A percentile compares a stretch with the other conserved stretches of the same genome.
Conservation (phyloP, 2,329 filamentous ascomycete species). For the Rhinocladiella mackenziei region DNA sequence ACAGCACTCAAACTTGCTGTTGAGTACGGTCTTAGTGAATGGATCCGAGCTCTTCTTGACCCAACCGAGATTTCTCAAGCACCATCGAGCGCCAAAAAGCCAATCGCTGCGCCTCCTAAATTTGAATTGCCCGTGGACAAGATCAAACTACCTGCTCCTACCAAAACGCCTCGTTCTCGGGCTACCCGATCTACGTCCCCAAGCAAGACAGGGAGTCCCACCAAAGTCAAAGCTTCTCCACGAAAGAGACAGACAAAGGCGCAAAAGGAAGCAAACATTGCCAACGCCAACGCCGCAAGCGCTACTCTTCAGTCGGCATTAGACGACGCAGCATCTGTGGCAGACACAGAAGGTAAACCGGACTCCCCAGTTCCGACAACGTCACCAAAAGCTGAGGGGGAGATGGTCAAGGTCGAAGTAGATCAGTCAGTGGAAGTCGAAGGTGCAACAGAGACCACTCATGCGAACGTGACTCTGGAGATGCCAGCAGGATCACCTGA, state of each 20-base stretch:
- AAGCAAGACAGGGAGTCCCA: constrained; percentile 38
- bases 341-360: constrained; percentile 28
- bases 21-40: constrained; percentile 79
- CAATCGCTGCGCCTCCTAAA: constrained; percentile 75
- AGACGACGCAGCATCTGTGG: constrained; percentile 40
- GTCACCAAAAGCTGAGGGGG: constrained; percentile 31
- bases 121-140: constrained; percentile 58
- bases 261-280: constrained; percentile 47
- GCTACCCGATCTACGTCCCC: constrained; percentile 59
- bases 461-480: constrained; percentile 71
- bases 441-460: constrained; percentile 62
- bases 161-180: constrained; percentile 39
- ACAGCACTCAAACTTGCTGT: constrained; percentile 76
- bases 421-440: constrained; percentile 68
- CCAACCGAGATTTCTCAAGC: constrained; percentile 70
- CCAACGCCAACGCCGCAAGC: constrained; percentile 47
- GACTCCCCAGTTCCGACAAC: constrained; percentile 12
- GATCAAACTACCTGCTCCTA: constrained; percentile 30
- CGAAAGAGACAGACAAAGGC: constrained; percentile 50
- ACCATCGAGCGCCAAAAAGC: constrained; percentile 66
- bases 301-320: constrained; percentile 47
- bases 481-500: constrained; percentile 64
- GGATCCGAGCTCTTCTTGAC: constrained; percentile 91
- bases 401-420: constrained; percentile 65
- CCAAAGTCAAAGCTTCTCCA: constrained; percentile 46